Base-by-base conservation (phyloP, 345 rosid species). In the Lenwebbia sp. region DNA sequence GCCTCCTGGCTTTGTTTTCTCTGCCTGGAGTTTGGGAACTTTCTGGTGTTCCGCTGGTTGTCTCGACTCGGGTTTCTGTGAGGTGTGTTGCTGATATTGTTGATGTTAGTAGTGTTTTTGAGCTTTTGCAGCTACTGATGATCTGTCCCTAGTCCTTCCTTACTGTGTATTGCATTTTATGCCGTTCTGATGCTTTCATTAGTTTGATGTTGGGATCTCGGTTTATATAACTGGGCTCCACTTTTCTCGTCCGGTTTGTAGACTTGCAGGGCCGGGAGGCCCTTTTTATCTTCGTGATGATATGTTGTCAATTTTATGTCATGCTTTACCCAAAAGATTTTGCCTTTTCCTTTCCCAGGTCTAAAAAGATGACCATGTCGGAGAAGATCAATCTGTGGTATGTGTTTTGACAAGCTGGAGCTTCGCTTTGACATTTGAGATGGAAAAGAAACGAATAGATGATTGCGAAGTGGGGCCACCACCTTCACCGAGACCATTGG, bases 401-500 rank as follows among this genome's bases (percentile, higher is more conserved):
- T n/a, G 56, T 53, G 7, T 14, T 14, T 82, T 53, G 40, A 82
- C 40, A n/a, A 3, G 7, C 23, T 44, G 56, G 40, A 14, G 40
- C 83, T n/a, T 82, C 4, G 7, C 13, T 82, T 82, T 82, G 41
- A 4, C 47, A 2, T 33, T 37, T 19, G 47, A 70, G 88, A 96
- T 94, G 99, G 99, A 96, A 85, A 93, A 90, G 89, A 88, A 91
- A 89, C 91, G 53, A 87, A 85, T 83, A 84, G 96, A 94, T 86
- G 96, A 94, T 62, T 86, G 86, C 86, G 99, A 97, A 87, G 88
- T 92, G 13, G 97, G 94, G 75, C 91, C 95, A 13, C 88, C 88
- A 85, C 96, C 98, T 88, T 87, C 93, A 28, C 94, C 92, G 41
- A 91, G 89, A 86, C 89, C 90, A 2, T 54, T 95, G 87, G 99